Conservation (phyloP, 2,329 filamentous ascomycete species). For the Pseudodiploospora longispora region DNA sequence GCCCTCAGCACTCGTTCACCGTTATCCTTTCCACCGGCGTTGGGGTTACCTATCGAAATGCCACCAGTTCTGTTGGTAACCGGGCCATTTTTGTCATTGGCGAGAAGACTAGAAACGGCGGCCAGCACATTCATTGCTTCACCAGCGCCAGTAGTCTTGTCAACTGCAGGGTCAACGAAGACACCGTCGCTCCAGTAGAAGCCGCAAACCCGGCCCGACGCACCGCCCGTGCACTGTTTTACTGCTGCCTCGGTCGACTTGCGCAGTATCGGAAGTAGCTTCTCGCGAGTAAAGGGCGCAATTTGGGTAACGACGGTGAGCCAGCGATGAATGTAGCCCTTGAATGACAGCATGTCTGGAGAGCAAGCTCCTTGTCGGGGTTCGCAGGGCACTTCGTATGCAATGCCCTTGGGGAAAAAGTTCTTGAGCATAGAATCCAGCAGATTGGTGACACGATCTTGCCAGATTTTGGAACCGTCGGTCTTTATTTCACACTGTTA, state of each 20-base stretch:
- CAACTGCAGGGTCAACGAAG: slow-evolving; percentile 37
- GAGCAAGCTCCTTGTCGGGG: slow-evolving; percentile 47
- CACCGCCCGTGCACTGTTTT: slow-evolving; percentile 53
- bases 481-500: slow-evolving; percentile 29
- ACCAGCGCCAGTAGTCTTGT: slow-evolving; percentile 49
- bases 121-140: slow-evolving; percentile 52
- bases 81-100: slow-evolving; percentile 31
- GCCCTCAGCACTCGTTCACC: slow-evolving; percentile 16
- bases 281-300: slow-evolving; percentile 48
- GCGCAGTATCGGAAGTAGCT: slow-evolving; percentile 49
- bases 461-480: slow-evolving; percentile 47
- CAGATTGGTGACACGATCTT: slow-evolving; percentile 45
- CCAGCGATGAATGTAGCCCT: slow-evolving; percentile 62
- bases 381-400: slow-evolving; percentile 63
- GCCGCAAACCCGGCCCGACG: slow-evolving; percentile 51
- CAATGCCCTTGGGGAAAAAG: slow-evolving; percentile 51
- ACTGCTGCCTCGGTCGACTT: slow-evolving; percentile 53
- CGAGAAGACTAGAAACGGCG: slow-evolving; percentile 42
- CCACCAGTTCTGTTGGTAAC: slow-evolving; percentile 43
- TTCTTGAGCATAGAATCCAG: slow-evolving; percentile 38
- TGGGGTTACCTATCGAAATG: slow-evolving; percentile 34
- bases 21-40: slow-evolving; percentile 30
- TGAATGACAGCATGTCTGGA: slow-evolving; percentile 65
- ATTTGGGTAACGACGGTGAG: slow-evolving; percentile 52
- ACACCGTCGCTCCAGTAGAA: slow-evolving; percentile 49